Evolutionary conservation across 805 yeast species (phyloP), one percentile per base, ranked within the genome.

Genomic region (Huiozyma sinensis): DNA sequence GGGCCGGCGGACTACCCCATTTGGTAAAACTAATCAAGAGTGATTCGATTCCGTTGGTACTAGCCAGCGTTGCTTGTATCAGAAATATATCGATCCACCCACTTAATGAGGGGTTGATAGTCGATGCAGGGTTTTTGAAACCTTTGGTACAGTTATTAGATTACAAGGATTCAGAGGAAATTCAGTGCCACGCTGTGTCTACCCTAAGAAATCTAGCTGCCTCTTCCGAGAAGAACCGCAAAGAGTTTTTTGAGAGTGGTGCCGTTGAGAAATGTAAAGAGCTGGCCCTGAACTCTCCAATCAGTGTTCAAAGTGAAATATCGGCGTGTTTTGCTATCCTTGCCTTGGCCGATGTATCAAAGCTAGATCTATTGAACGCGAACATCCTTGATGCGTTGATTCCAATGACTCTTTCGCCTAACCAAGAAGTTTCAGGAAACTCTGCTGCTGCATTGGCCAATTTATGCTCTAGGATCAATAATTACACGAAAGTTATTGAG

Each of bases 371-470:
- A 55, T 76, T 92, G 53, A 83, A 85, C 48, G 73, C 88, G 53
- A 90, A 89, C 43, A 80, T 92, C 38, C 75, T 88, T 48, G 88
- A 84, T 54, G 96, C 88, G 33, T 73, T 92, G 50, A 81, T 92
- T 46, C 98, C 98, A 33, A 75, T 92, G 61, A 92, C 97, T 2
- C 79, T 77, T 54, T 83, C 94, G 37, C 75, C 75, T 44, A 88
- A 88, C 61, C 83, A 88, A 47, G 98, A 94, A 66, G 97, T 92
- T 12, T 92, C 95, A 63, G 98, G 98, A 45, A 92, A 92, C 65
- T 84, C 95, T 2, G 98, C 97, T 11, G 98, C 98, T 33, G 97
- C 98, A 1, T 73, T 92, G 52, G 98, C 98, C 30, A 92, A 92
- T 60, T 70, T 92, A 54, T 87, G 96, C 53, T 88, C 97, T 5